phyloP scores from a whole-genome alignment of 768 basidiomycete genomes.

The Leucogyrophana mollusca region DNA sequence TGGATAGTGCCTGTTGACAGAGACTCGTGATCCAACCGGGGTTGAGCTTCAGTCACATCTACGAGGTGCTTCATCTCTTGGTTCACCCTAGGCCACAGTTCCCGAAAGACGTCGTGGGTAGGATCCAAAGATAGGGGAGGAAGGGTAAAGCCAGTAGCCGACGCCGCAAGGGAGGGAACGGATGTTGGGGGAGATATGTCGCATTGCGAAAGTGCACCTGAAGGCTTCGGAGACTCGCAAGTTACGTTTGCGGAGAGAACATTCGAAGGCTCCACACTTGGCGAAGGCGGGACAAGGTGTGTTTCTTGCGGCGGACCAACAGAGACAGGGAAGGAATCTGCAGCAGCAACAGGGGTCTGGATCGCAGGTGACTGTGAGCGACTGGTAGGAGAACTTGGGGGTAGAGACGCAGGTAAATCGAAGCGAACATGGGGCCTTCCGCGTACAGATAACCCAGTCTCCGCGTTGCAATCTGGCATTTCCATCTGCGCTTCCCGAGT shows the following conservation, averaged over 20 bases:
- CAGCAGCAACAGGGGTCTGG: background rate
- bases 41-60: slow-evolving; percentile 3
- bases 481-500: background rate
- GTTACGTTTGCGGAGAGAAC: no score
- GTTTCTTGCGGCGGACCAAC: no score
- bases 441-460: background rate
- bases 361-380: background rate
- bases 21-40: no score
- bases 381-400: background rate
- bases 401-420: background rate
- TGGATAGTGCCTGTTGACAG: no score
- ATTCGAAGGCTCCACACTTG: no score
- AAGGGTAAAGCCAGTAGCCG: slow-evolving; percentile 14
- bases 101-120: slow-evolving; percentile 17
- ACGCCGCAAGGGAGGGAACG: no score
- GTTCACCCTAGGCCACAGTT: slow-evolving; percentile 35
- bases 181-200: no score
- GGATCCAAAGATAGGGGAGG: slow-evolving; percentile 11
- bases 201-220: no score
- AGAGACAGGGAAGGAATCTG: no score
- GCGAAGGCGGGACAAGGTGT: no score
- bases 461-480: no score
- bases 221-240: no score
- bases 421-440: background rate
- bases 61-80: slow-evolving; percentile 37